Conservation (phyloP, 345 rosid genomes). For the Gynandropsis gynandra region DNA sequence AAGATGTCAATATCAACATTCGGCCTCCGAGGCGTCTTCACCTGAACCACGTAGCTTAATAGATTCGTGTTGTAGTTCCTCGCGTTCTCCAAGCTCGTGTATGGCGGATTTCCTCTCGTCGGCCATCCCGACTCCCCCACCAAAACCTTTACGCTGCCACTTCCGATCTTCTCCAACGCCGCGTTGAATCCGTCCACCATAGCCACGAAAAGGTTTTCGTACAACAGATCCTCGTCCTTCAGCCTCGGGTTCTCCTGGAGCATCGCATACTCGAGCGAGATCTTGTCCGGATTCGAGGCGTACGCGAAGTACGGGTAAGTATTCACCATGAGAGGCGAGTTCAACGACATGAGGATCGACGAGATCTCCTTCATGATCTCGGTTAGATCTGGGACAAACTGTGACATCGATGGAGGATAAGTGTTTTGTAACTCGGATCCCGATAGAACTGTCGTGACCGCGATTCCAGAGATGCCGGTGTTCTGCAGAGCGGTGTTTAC, state of each 20-base stretch:
- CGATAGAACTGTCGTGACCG: constrained; percentile 26
- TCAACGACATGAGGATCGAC: neutral
- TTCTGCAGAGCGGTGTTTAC: constrained; percentile 6
- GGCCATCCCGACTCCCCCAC: constrained; percentile 20
- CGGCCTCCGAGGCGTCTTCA: constrained; percentile 28
- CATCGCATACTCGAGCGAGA: constrained; percentile 28
- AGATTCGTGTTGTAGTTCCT: constrained; percentile 9
- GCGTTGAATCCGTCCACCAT: constrained; percentile 26
- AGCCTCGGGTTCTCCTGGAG: constrained; percentile 16
- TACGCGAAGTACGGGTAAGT: constrained; percentile 42
- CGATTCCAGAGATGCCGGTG: constrained; percentile 4
- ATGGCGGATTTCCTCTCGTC: constrained; percentile 2
- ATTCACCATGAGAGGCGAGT: constrained; percentile 31
- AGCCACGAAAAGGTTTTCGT: constrained; percentile 31
- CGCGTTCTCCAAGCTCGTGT: constrained; percentile 16
- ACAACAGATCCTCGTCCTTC: constrained; percentile 21
- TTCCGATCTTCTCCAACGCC: constrained; percentile 13
- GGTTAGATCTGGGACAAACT: constrained; percentile 13
- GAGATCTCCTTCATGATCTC: constrained; percentile 20
- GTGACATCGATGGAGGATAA: constrained; percentile 33
- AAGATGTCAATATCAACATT: neutral
- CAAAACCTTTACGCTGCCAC: neutral
- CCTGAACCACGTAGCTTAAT: neutral
- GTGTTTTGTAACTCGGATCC: constrained; percentile 15
- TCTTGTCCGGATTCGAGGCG: constrained; percentile 20